Percentiles rank a stretch among this genome's conserved stretches.
phyloP scores from a whole-genome alignment of 176 grass and related monocot species.

The Juncus inflexus region DNA sequence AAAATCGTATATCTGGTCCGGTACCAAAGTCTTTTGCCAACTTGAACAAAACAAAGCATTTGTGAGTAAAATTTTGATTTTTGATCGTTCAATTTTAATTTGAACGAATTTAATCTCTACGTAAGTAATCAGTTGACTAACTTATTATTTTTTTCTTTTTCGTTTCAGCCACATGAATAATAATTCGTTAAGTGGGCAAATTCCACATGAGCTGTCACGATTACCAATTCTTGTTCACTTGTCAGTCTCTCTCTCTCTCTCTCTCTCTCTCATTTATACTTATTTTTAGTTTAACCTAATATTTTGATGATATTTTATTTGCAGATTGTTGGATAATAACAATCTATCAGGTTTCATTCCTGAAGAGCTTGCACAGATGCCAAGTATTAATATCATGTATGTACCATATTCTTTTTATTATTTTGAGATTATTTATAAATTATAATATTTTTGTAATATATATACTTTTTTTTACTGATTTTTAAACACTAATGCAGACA shows the following conservation, averaged over 20 bases:
- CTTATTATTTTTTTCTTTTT: background rate
- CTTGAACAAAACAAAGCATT: slow-evolving; percentile 67
- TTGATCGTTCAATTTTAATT: slow-evolving; percentile 17
- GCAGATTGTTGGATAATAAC: slow-evolving; percentile 72
- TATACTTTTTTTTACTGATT: background rate
- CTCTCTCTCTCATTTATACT: background rate
- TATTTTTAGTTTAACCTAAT: slow-evolving; percentile 3
- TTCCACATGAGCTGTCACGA: slow-evolving; percentile 65
- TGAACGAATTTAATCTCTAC: slow-evolving; percentile 16
- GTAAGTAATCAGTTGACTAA: slow-evolving; percentile 18
- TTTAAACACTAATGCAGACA: slow-evolving; percentile 58
- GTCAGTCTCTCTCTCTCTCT: slow-evolving; percentile 38
- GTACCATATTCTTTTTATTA: slow-evolving; percentile 8
- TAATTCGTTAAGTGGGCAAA: slow-evolving; percentile 86
- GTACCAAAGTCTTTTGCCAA: slow-evolving; percentile 87
- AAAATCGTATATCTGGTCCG: slow-evolving; percentile 62
- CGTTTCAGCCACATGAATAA: slow-evolving; percentile 94
- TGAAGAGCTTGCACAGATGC: slow-evolving; percentile 41
- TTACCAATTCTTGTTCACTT: slow-evolving; percentile 72
- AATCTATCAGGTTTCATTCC: slow-evolving; percentile 66
- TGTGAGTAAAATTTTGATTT: slow-evolving; percentile 50
- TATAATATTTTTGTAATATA: background rate
- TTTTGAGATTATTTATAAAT: background rate
- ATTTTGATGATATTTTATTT: slow-evolving; percentile 16
- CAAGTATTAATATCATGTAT: slow-evolving; percentile 26